These are phyloP conservation scores for Isatis lusitanica DNA, from an alignment of 441 rosid genomes.

Conservation along the genomic window DNA sequence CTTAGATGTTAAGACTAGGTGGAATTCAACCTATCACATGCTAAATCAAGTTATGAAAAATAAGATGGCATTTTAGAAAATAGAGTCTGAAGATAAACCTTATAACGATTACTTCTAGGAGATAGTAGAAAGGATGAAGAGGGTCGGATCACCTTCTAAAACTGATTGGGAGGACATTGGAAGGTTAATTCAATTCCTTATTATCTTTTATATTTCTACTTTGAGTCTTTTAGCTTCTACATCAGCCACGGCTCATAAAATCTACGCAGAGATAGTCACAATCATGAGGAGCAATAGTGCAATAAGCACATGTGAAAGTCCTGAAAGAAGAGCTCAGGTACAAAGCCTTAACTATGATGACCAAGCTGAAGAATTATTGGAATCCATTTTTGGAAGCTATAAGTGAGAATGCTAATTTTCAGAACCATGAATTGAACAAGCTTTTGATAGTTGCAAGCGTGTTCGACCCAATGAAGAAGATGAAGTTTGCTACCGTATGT, in stretches of 20 bases:
- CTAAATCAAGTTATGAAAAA: too few relatives aligned
- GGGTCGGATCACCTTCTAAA: too few relatives aligned
- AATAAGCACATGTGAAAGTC: background rate
- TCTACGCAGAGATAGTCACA: background rate
- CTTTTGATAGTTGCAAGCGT: background rate
- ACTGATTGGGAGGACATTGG: too few relatives aligned
- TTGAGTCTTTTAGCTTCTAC: too few relatives aligned
- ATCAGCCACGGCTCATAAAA: background rate
- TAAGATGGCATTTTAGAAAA: too few relatives aligned
- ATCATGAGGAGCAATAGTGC: background rate
- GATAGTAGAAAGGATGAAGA: too few relatives aligned
- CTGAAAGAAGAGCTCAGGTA: background rate
- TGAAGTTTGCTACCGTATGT: background rate
- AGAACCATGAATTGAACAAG: background rate
- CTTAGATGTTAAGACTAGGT: too few relatives aligned
- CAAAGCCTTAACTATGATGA: background rate
- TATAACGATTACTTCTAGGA: too few relatives aligned
- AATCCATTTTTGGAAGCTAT: background rate
- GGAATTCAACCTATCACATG: too few relatives aligned
- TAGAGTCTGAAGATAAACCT: too few relatives aligned
- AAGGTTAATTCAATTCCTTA: too few relatives aligned
- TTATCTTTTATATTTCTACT: too few relatives aligned
- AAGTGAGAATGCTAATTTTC: background rate
- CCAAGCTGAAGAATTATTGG: background rate
- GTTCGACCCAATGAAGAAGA: background rate